Evolutionary conservation across 2,329 filamentous ascomycete genomes (phyloP).

Genomic region (Capronia coronata): DNA sequence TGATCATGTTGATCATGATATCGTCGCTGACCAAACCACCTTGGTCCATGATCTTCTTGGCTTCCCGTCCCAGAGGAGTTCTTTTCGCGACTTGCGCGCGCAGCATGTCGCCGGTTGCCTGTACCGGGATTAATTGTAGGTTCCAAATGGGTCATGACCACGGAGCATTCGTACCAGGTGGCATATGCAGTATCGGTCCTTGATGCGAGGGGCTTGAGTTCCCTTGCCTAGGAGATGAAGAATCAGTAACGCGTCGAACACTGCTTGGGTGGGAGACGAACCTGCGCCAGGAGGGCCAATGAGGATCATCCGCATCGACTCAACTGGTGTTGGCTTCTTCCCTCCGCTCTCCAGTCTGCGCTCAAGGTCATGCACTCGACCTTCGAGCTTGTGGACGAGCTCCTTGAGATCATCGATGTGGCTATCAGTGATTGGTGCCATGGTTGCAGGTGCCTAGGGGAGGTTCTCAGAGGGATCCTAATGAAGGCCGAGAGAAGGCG

Average conservation of each 20-base stretch:
- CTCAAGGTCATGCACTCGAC: conserved; percentile 80
- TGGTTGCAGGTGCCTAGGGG: conserved; percentile 44
- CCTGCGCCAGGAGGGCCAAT: conserved; percentile 97
- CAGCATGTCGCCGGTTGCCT: conserved; percentile 99
- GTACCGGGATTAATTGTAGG: conserved; percentile 12
- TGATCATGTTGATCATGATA: conserved; percentile 99
- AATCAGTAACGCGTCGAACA: conserved; percentile 7
- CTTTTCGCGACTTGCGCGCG: conserved; percentile 97
- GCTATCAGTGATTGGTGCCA: conserved; percentile 83
- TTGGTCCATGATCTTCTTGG: conserved; percentile 99
- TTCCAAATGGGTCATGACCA: neutral
- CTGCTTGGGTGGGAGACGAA: conserved; percentile 45
- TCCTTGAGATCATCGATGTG: conserved; percentile 73
- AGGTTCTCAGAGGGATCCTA: conserved; percentile 25
- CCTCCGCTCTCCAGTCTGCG: conserved; percentile 51
- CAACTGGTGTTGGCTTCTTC: conserved; percentile 48
- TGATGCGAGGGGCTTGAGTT: conserved; percentile 95
- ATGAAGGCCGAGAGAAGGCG: conserved; percentile 31
- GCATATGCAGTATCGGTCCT: conserved; percentile 96
- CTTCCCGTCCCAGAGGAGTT: conserved; percentile 86
- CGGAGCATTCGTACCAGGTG: conserved; percentile 65
- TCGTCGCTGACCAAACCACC: conserved; percentile 96
- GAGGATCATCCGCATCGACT: conserved; percentile 87
- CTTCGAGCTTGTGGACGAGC: conserved; percentile 75
- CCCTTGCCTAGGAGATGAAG: conserved; percentile 69